Conservation (phyloP, 345 rosid genomes). For the Aethionema arabicum region DNA sequence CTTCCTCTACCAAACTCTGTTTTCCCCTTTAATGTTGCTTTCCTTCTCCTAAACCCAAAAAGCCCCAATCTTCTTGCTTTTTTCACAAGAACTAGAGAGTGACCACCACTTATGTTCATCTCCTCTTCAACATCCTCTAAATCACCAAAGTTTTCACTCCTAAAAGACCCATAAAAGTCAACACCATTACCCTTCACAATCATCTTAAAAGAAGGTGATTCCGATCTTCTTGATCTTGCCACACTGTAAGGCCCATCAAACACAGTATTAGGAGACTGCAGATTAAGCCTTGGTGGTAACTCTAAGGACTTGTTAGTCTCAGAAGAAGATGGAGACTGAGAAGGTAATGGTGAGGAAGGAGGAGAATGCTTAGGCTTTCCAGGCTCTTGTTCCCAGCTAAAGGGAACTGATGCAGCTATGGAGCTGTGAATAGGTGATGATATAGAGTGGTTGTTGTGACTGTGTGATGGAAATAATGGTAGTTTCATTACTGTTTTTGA, state of each 20-base stretch:
- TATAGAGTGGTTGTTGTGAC: slow-evolving; percentile 39
- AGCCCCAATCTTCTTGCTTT: slow-evolving; percentile 41
- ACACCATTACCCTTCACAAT: slow-evolving; percentile 28
- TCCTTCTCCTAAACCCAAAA: slow-evolving; percentile 52
- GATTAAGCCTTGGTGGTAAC: slow-evolving; percentile 65
- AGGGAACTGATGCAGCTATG: slow-evolving; percentile 65
- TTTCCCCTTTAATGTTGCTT: slow-evolving; percentile 37
- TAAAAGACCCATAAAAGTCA: slow-evolving; percentile 41
- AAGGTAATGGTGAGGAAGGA: slow-evolving; percentile 32
- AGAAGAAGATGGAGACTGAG: slow-evolving; percentile 27
- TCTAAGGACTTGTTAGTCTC: slow-evolving; percentile 49
- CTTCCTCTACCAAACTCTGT: slow-evolving; percentile 55
- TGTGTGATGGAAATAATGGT: slow-evolving; percentile 33
- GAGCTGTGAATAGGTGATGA: slow-evolving; percentile 60
- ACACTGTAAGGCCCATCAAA: slow-evolving; percentile 38
- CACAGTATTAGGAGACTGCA: slow-evolving; percentile 53
- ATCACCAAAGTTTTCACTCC: slow-evolving; percentile 33
- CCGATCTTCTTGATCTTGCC: slow-evolving; percentile 36
- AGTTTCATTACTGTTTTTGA: slow-evolving; percentile 39
- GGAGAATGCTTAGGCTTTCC: slow-evolving; percentile 69
- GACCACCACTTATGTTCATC: slow-evolving; percentile 13
- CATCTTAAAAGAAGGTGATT: slow-evolving; percentile 39
- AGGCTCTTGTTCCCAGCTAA: slow-evolving; percentile 85
- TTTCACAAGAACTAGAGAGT: slow-evolving; percentile 30
- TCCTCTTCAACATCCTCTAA: slow-evolving; percentile 31